Base-by-base conservation (phyloP, 2,329 filamentous ascomycete species). In the Ceratocystis ficicola region DNA sequence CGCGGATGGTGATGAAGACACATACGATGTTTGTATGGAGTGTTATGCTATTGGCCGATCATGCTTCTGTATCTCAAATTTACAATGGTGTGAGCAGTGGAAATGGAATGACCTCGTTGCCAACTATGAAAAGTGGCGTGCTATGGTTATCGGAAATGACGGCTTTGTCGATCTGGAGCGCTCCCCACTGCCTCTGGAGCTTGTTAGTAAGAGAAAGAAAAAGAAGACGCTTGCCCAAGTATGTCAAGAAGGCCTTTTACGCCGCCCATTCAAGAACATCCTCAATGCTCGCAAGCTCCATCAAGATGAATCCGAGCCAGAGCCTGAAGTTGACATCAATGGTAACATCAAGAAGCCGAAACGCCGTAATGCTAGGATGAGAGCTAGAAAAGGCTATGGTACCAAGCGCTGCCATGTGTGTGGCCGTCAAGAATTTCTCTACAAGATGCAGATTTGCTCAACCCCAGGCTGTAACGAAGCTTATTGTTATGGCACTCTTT, bases 31-130 rank as follows among this genome's bases (percentile, higher is more conserved):
- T 25, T 99, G 94, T 72, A 92, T 99, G 89, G 94, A 99, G 70
- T 99, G 94, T 73, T 99, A 95, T 72, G 88, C 86, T n/a, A 95
- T 97, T 88, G 94, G 94, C 25, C 85, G 94, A 63, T 96, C 92
- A 59, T 99, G 94, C 73, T 84, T 83, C 2, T 99, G 94, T 72
- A 82, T 95, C 63, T 95, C 92, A 2, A 86, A 85, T 22, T 81
- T 96, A 10, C 85, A 83, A 68, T 99, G 93, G 92, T 90, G 90
- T 63, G 92, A 99, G 73, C 94, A 97, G 73, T 96, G 92, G 81
- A 78, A 83, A 12, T 97, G 92, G 92, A 81, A 84, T 52, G 85
- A 91, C 15, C 79, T 99, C 10, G 79, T 85, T 0, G 79, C 85
- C 63, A 87, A 88, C 67, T 91, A 97, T 73, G 92, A 96, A 69